Percentiles rank a stretch among this genome's conserved stretches.
Evolutionary conservation across 2,329 filamentous ascomycete genomes (phyloP).

Genomic region (Oidium heveae): DNA sequence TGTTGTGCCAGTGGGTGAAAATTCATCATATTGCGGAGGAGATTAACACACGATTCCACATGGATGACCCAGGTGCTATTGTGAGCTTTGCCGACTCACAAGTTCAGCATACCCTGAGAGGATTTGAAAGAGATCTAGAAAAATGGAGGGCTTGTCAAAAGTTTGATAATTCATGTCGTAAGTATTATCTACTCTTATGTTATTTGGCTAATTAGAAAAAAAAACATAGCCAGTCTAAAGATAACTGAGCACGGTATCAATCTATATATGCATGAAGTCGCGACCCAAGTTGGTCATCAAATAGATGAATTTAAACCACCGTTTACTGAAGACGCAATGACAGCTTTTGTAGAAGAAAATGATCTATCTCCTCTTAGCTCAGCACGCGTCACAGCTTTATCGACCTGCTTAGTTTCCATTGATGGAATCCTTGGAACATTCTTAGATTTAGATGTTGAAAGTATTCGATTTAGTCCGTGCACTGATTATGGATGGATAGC

Average conservation of each 20-base stretch:
- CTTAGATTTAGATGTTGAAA: constrained; percentile 20
- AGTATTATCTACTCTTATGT: constrained; percentile 4
- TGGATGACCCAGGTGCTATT: constrained; percentile 18
- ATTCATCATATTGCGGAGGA: constrained; percentile 27
- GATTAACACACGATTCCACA: constrained; percentile 27
- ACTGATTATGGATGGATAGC: constrained; percentile 26
- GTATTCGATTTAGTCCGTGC: constrained; percentile 23
- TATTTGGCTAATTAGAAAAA: constrained; percentile 3
- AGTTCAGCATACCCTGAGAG: constrained; percentile 26
- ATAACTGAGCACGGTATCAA: constrained; percentile 27
- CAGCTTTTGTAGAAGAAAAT: constrained; percentile 4
- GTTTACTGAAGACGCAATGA: constrained; percentile 12
- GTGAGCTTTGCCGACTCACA: constrained; percentile 28
- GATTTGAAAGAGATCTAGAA: constrained; percentile 26
- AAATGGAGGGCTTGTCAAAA: constrained; percentile 20
- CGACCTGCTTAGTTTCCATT: constrained; percentile 24
- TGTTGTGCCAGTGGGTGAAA: constrained; percentile 18
- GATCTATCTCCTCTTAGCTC: constrained; percentile 7
- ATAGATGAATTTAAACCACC: constrained; percentile 23
- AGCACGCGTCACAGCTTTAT: constrained; percentile 25
- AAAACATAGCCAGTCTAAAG: constrained; percentile 18
- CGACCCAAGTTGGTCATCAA: constrained; percentile 29
- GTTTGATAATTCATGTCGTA: constrained; percentile 13
- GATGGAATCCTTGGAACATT: constrained; percentile 28
- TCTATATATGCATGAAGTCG: constrained; percentile 33